These are phyloP conservation scores for Epithemia pelagica DNA, from an alignment of 108 stramenopile species.

Conservation along the genomic window DNA sequence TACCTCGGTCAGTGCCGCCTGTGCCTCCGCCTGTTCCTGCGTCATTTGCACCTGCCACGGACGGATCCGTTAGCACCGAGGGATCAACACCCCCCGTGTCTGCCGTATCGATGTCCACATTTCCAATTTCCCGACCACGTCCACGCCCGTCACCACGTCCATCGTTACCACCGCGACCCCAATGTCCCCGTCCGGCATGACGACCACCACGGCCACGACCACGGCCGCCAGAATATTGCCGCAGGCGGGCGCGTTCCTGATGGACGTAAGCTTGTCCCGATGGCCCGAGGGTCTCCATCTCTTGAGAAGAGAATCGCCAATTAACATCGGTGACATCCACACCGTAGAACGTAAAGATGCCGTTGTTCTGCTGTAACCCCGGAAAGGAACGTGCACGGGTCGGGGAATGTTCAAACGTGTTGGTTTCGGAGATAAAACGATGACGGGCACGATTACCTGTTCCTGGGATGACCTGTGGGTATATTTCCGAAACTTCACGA, in stretches of 20 bases:
- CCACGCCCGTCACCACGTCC: too few species aligned
- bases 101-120: background rate
- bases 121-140: background rate
- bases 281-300: background rate
- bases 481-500: background rate
- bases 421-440: background rate
- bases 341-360: background rate
- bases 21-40: background rate
- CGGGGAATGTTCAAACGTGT: background rate
- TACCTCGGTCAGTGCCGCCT: background rate
- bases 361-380: background rate
- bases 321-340: background rate
- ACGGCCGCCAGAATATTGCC: background rate
- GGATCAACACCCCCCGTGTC: background rate
- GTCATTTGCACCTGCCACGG: background rate
- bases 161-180: background rate
- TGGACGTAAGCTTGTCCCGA: background rate
- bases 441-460: background rate
- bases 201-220: background rate
- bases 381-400: background rate
- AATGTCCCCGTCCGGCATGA: background rate
- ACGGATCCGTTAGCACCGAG: background rate
- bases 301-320: background rate
- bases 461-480: background rate
- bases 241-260: background rate